Conservation (phyloP, 805 yeast species). For the Yamadazyma ubonensis region DNA sequence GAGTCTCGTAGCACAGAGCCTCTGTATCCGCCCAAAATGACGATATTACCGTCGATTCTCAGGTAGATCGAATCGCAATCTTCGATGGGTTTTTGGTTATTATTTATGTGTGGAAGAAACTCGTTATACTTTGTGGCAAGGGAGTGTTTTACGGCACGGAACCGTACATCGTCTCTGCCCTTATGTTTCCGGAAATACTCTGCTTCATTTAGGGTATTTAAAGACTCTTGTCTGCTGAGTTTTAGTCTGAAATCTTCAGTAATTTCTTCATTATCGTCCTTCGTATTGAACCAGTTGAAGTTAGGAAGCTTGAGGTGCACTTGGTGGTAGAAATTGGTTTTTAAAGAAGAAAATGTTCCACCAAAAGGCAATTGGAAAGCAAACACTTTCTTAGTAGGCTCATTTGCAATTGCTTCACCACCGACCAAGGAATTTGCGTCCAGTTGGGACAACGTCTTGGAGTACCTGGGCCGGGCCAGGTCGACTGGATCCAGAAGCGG, state of each 20-base stretch:
- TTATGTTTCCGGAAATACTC: constrained; percentile 51
- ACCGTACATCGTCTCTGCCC: constrained; percentile 63
- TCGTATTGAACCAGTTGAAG: constrained; percentile 1
- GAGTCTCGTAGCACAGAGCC: constrained; percentile 75
- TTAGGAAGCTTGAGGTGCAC: constrained; percentile 5
- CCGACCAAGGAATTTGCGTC: constrained; percentile 54
- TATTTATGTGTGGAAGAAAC: constrained; percentile 30
- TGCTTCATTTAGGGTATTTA: constrained; percentile 64
- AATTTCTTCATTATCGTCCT: constrained; percentile 14
- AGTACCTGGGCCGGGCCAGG: neutral
- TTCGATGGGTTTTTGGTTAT: neutral
- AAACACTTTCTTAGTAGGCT: constrained; percentile 44
- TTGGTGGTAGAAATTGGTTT: constrained; percentile 19
- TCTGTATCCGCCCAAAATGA: constrained; percentile 84
- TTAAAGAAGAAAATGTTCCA: constrained; percentile 29
- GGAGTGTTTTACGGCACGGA: constrained; percentile 67
- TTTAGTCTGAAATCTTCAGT: constrained; percentile 36
- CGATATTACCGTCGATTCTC: constrained; percentile 71
- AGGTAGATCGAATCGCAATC: constrained; percentile 49
- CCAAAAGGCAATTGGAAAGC: constrained; percentile 63
- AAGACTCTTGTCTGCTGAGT: constrained; percentile 53
- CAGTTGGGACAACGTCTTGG: constrained; percentile 10
- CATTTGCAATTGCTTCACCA: constrained; percentile 37
- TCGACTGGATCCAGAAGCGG: neutral
- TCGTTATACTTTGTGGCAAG: constrained; percentile 50